phyloP scores from a whole-genome alignment of 768 basidiomycete genomes.

The Coprinopsis sp. region DNA sequence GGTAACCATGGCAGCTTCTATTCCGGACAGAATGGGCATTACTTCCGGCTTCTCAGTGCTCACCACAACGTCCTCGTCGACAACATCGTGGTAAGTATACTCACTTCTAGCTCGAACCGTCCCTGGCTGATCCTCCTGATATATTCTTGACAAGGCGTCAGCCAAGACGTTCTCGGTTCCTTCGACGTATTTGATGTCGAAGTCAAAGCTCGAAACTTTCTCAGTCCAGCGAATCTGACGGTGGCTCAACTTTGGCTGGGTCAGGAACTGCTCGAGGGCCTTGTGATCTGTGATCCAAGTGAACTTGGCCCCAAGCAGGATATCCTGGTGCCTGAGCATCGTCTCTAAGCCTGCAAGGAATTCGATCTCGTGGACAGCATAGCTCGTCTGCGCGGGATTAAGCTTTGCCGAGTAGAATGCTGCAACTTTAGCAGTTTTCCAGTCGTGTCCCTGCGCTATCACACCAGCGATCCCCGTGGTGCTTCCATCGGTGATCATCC shows the following conservation, averaged over 20 bases:
- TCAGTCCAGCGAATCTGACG: slow-evolving; percentile 35
- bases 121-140: slow-evolving; percentile 17
- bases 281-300: slow-evolving; percentile 27
- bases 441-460: slow-evolving; percentile 19
- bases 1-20: slow-evolving; percentile 3
- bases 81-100: slow-evolving; percentile 18
- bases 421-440: slow-evolving; percentile 20
- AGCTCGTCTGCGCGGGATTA: slow-evolving; percentile 33
- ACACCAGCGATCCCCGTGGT: slow-evolving; percentile 25
- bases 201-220: slow-evolving; percentile 18
- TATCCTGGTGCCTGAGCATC: slow-evolving; percentile 22
- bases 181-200: slow-evolving; percentile 15
- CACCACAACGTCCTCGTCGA: slow-evolving; percentile 8
- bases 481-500: slow-evolving; percentile 29
- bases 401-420: slow-evolving; percentile 35
- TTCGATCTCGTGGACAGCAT: slow-evolving; percentile 36
- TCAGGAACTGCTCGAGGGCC: slow-evolving; percentile 22
- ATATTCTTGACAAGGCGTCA: slow-evolving; percentile 25
- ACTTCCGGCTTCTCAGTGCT: neutral
- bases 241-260: slow-evolving; percentile 27
- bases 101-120: slow-evolving; percentile 14
- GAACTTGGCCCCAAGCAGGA: slow-evolving; percentile 27
- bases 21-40: slow-evolving; percentile 8
- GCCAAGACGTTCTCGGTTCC: slow-evolving; percentile 28
- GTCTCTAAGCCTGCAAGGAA: slow-evolving; percentile 32